phyloP scores from a whole-genome alignment of 1,284 basidiomycete species.

The Lentinus polychrous region DNA sequence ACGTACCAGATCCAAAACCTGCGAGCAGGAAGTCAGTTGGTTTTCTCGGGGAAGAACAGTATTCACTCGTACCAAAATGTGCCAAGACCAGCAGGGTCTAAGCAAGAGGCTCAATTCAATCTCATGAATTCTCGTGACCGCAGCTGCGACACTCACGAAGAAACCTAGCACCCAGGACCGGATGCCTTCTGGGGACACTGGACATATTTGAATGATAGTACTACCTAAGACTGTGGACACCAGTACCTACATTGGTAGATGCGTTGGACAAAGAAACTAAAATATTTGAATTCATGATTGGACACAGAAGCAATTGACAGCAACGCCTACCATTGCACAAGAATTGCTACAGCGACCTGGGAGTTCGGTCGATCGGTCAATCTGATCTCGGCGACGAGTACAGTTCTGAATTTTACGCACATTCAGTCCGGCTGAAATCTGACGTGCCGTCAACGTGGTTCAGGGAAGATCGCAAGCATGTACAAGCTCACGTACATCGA shows the following conservation, averaged over 20 bases:
- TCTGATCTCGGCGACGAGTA: too few species aligned
- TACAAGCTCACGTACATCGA: background rate
- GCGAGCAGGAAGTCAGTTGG: background rate
- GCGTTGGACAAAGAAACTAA: slow-evolving; percentile 8
- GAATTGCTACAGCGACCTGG: slow-evolving; percentile 2
- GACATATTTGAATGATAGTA: background rate
- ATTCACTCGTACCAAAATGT: slow-evolving; percentile 1
- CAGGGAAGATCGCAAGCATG: too few species aligned
- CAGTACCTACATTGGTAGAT: slow-evolving; percentile 3
- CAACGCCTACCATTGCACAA: slow-evolving; percentile 5
- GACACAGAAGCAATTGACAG: background rate
- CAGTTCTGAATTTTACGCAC: background rate
- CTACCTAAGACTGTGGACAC: background rate
- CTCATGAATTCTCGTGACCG: background rate
- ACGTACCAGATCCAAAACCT: slow-evolving; percentile 6
- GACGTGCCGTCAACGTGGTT: background rate
- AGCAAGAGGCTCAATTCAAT: background rate
- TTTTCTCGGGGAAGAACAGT: background rate
- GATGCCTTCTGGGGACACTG: background rate
- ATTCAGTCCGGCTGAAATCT: slow-evolving; percentile 7
- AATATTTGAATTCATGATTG: background rate
- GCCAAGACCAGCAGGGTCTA: background rate
- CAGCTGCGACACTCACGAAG: background rate
- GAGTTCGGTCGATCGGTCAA: background rate
- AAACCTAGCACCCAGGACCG: background rate